Conservation (phyloP, 352 stramenopile genomes). For the Globisporangium middletonii region DNA sequence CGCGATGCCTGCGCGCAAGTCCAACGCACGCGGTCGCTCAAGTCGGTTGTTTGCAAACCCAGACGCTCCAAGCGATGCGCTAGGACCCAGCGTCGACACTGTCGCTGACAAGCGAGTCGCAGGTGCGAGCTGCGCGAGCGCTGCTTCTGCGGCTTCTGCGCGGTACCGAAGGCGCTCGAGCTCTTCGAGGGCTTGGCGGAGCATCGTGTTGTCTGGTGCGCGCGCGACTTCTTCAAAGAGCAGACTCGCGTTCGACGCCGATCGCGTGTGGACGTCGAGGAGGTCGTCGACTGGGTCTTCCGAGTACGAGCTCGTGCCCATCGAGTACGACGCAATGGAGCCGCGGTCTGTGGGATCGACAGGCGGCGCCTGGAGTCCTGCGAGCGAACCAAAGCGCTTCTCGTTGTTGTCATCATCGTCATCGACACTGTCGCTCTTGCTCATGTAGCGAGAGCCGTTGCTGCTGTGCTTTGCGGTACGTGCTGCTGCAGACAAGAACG, state of each 20-base stretch:
- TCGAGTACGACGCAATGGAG: slow-evolving; percentile 16
- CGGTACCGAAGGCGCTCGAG: slow-evolving; percentile 49
- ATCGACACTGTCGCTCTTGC: not conserved
- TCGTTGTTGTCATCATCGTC: not conserved
- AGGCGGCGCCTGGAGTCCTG: not conserved
- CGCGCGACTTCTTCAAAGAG: slow-evolving; percentile 15
- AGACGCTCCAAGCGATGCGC: too few relatives aligned
- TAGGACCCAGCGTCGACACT: not conserved
- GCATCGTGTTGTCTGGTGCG: slow-evolving; percentile 20
- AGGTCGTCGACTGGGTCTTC: slow-evolving; percentile 16
- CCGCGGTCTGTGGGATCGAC: slow-evolving; percentile 12
- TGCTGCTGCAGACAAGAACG: not conserved
- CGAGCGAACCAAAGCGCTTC: slow-evolving; percentile 3
- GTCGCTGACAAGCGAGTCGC: too few relatives aligned
- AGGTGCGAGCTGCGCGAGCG: slow-evolving; percentile 25
- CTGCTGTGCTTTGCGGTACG: not conserved
- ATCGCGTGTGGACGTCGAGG: slow-evolving; percentile 8
- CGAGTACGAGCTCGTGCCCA: slow-evolving; percentile 15
- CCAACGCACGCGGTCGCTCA: not conserved
- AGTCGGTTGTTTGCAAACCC: not conserved
- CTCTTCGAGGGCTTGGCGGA: slow-evolving; percentile 42
- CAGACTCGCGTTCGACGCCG: slow-evolving; percentile 4
- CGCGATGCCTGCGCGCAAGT: slow-evolving; percentile 15
- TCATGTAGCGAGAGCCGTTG: not conserved
- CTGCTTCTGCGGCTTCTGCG: slow-evolving; percentile 57